Percentiles rank a stretch among this genome's conserved stretches.
These are phyloP conservation scores for Iris pallida DNA, from an alignment of 116 monocot species.

Conservation along the genomic window DNA sequence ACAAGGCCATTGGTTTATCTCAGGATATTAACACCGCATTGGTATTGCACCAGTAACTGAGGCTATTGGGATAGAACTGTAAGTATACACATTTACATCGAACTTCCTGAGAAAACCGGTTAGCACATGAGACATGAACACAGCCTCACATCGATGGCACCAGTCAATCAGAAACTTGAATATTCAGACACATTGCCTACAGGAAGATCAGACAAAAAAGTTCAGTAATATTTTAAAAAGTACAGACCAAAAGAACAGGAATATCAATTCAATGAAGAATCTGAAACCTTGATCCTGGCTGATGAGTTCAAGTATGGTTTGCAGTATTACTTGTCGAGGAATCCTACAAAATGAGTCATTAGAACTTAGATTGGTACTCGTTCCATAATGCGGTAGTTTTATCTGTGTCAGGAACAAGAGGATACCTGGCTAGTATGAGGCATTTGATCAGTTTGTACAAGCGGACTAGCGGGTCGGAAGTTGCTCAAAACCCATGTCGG, in stretches of 20 bases:
- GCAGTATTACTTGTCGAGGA: not conserved
- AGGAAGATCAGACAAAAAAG: not conserved
- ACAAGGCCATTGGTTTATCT: too few species aligned
- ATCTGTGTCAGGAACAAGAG: not conserved
- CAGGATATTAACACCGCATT: too few species aligned
- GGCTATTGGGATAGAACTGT: too few species aligned
- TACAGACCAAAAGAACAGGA: not conserved
- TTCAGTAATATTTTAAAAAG: not conserved
- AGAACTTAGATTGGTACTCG: not conserved
- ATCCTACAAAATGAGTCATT: not conserved
- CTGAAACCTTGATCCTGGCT: not conserved
- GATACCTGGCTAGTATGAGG: not conserved
- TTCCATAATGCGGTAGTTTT: not conserved
- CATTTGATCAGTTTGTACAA: not conserved
- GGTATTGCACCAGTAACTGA: too few species aligned
- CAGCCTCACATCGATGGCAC: not conserved
- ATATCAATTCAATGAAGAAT: not conserved
- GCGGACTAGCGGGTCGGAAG: not conserved
- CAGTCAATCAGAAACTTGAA: too few species aligned
- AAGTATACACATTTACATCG: not conserved
- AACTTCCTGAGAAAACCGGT: not conserved
- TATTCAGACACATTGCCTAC: not conserved
- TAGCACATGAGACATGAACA: not conserved
- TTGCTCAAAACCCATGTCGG: constrained; percentile 1
- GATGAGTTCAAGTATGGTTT: not conserved